These are phyloP conservation scores for Globisporangium abappressorium DNA, from an alignment of 352 stramenopile species.

Conservation along the genomic window DNA sequence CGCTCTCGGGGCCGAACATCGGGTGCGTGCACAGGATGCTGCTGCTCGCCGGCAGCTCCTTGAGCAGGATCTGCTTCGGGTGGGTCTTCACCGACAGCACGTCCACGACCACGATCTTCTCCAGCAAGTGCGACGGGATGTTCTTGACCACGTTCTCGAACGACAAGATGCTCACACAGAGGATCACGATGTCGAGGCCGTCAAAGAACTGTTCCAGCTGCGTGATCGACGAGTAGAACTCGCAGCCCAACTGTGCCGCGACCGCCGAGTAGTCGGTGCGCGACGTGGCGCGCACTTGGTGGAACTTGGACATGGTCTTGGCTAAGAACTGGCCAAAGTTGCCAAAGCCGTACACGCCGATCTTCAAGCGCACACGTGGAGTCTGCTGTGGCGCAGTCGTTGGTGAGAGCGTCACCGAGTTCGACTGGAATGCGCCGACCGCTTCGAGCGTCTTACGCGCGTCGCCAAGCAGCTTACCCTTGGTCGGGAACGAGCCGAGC, in stretches of 20 bases:
- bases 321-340: constrained; percentile 98
- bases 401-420: constrained; percentile 25
- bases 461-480: constrained; percentile 57
- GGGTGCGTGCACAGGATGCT: constrained; percentile 97
- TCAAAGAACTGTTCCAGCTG: constrained; percentile 90
- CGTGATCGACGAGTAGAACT: constrained; percentile 52
- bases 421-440: constrained; percentile 37
- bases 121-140: constrained; percentile 67
- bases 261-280: constrained; percentile 80
- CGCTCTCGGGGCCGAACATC: constrained; percentile 97
- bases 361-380: constrained; percentile 72
- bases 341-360: constrained; percentile 96
- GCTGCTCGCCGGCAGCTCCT: constrained; percentile 83
- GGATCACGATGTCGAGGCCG: constrained; percentile 92
- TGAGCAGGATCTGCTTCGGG: constrained; percentile 91
- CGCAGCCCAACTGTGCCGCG: constrained; percentile 50
- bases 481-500: constrained; percentile 81
- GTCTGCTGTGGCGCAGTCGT: constrained; percentile 20
- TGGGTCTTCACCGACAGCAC: constrained; percentile 98
- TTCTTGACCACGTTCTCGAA: constrained; percentile 63
- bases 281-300: constrained; percentile 84
- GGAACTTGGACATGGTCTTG: constrained; percentile 93
- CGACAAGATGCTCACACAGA: constrained; percentile 84
- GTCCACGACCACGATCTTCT: constrained; percentile 94
- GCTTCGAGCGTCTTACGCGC: constrained; percentile 53